Base-by-base conservation (phyloP, 805 yeast genomes). In the Metschnikowia colocasiae region DNA sequence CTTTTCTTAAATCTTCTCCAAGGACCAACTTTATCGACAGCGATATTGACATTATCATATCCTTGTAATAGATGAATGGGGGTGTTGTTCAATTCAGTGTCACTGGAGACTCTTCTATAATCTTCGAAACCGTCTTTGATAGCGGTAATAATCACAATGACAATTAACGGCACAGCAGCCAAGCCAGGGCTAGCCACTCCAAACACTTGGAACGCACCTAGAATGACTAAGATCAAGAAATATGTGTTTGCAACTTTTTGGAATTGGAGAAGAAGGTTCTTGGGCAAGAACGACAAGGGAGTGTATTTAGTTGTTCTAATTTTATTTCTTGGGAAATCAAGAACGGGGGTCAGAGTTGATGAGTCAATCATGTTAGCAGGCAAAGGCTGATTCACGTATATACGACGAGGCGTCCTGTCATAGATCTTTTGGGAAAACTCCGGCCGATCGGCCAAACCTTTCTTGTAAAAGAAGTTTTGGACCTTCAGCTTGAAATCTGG, bases 281-380 rank as follows among this genome's bases (percentile, higher is more conserved):
- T 90, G 2, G 98, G 98, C 26, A 94, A 54, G 60, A 92, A 92
- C 7, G 89, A 74, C 39, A 94, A 62, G 5, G 98, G 97, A 2
- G 97, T 92, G 66, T 92, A 92, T 69, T 89, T 92, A 2, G 99
- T 89, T 0, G 98, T 90, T 71, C 97, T 81, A 56, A 94, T 88
- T 65, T 94, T 91, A 72, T 92, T 92, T 59, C 97, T 78, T 9
- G 95, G 82, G 61, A 86, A 92, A n/a, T 65, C 62, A 0, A 74
- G 72, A 16, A 59, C 60, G 1, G 92, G 87, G 31, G 78, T 75
- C 12, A 85, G 83, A 1, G 71, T 82, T 76, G 64, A 59, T 2
- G 80, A 81, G 47, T 75, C 70, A 6, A 56, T 53, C 65, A 69
- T 68, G 18, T 68, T 61, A 5, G 59, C 63, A 1, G 85, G 85